Evolutionary conservation across 495 filamentous ascomycete species (phyloP).

Genomic region (Penicillium cinerascens): DNA sequence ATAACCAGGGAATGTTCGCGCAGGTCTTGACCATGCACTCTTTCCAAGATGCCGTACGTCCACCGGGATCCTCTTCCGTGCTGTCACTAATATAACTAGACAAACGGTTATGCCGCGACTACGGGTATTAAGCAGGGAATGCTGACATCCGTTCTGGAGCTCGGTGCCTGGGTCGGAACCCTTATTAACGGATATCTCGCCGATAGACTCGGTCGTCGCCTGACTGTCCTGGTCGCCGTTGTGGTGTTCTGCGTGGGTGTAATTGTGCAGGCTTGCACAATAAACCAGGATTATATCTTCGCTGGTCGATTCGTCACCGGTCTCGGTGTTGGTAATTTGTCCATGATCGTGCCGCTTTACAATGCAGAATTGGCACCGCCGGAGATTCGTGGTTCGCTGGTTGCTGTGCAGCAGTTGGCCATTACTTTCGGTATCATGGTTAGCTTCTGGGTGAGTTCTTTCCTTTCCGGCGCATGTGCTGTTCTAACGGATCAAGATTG

Average conservation of each 20-base stretch:
- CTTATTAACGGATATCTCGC: slow-evolving; percentile 72
- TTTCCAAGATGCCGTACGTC: slow-evolving; percentile 24
- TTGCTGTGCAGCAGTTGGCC: slow-evolving; percentile 69
- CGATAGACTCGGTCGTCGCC: slow-evolving; percentile 69
- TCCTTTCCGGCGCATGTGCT: not conserved
- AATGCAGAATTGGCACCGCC: slow-evolving; percentile 60
- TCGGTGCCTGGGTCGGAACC: slow-evolving; percentile 79
- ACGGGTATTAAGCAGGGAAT: slow-evolving; percentile 56
- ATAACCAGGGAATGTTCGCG: slow-evolving; percentile 41
- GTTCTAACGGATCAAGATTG: slow-evolving; percentile 7
- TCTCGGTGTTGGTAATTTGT: slow-evolving; percentile 35
- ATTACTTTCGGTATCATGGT: slow-evolving; percentile 62
- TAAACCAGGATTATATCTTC: slow-evolving; percentile 58
- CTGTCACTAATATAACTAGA: slow-evolving; percentile 6
- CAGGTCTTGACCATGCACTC: slow-evolving; percentile 35
- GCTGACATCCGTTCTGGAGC: slow-evolving; percentile 74
- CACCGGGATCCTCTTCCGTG: not conserved
- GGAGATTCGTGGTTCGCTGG: slow-evolving; percentile 69
- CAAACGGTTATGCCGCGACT: slow-evolving; percentile 33
- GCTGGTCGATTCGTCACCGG: slow-evolving; percentile 70
- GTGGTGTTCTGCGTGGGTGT: slow-evolving; percentile 72
- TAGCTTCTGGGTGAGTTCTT: slow-evolving; percentile 46
- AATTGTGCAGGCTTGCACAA: slow-evolving; percentile 63
- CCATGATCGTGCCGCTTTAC: slow-evolving; percentile 58
- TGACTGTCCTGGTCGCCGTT: slow-evolving; percentile 65